Evolutionary conservation across 306 rosid species (phyloP), one percentile per base, ranked within the genome.

Genomic region (Vigna nakashimae): DNA sequence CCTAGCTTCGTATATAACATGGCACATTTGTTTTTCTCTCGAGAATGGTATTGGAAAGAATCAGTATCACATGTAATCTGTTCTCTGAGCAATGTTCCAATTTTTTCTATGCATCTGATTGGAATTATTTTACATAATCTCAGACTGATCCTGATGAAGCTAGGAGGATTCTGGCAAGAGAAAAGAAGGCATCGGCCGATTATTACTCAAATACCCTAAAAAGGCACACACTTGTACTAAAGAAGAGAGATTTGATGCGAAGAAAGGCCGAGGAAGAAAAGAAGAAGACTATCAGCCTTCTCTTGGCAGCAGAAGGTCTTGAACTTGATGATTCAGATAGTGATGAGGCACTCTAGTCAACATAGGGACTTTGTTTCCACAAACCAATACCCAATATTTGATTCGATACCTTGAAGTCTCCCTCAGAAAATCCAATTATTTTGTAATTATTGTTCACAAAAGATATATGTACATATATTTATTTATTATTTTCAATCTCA

Each of bases 221-320:
- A 84, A 87, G 98, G 64, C 98, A 95, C 75, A 87, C 93, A 1
- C 90, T 92, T 28, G 72, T 94, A 58, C 77, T 95, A 63, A 91
- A 86, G 92, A 95, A 89, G 81, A 86, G 98, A 79, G 98, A 95
- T 77, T 53, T 94, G 80, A 84, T 90, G 88, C 84, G 98, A 60
- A 89, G 79, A 79, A 92, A 89, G 73, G 92, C 97, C 0, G 97
- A 92, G 59, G 97, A 92, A 73, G 98, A 92, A 49, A 89, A 84
- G 85, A 86, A 84, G 85, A 86, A 52, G 88, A 69, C 82, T 59
- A 88, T 94, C 50, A 34, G 84, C 62, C 90, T 71, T 58, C 96
- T 94, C 77, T 88, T 94, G 79, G 98, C 97, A 8, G 91, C 88
- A 24, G 98, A 94, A 80, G 98, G 98, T 60, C 97, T 94, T 55